These are phyloP conservation scores for Calonectria naviculata DNA, from an alignment of 2,329 filamentous ascomycete genomes.

Conservation along the genomic window DNA sequence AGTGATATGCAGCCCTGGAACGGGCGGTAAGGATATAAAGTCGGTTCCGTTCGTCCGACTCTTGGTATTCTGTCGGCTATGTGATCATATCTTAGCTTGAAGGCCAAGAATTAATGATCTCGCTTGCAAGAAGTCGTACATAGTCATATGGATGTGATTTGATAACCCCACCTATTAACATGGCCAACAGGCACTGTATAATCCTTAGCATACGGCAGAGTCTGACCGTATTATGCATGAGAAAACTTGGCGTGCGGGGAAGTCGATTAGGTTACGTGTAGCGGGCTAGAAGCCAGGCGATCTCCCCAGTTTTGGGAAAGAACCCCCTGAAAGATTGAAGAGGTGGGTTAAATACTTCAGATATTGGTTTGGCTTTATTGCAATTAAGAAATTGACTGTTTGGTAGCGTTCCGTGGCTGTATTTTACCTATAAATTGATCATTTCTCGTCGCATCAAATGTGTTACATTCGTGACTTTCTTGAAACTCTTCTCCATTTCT, in stretches of 20 bases:
- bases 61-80: background rate
- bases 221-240: background rate
- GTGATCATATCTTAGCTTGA: background rate
- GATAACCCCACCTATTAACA: background rate
- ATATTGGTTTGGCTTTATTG: no score
- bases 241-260: background rate
- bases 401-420: background rate
- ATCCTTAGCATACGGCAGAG: no score
- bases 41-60: background rate
- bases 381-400: background rate
- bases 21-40: background rate
- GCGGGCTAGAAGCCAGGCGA: background rate
- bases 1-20: no score
- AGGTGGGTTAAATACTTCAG: background rate
- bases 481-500: no score
- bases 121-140: background rate
- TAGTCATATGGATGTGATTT: background rate
- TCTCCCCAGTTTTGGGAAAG: background rate
- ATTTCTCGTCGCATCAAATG: background rate
- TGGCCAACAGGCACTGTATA: no score
- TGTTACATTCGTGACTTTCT: no score
- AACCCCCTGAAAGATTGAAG: no score
- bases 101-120: background rate
- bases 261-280: background rate
- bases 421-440: background rate